Percentiles rank a stretch among this genome's conserved stretches.
phyloP scores from a whole-genome alignment of 2,329 filamentous ascomycete species.

The Trichoderma citrinoviride region DNA sequence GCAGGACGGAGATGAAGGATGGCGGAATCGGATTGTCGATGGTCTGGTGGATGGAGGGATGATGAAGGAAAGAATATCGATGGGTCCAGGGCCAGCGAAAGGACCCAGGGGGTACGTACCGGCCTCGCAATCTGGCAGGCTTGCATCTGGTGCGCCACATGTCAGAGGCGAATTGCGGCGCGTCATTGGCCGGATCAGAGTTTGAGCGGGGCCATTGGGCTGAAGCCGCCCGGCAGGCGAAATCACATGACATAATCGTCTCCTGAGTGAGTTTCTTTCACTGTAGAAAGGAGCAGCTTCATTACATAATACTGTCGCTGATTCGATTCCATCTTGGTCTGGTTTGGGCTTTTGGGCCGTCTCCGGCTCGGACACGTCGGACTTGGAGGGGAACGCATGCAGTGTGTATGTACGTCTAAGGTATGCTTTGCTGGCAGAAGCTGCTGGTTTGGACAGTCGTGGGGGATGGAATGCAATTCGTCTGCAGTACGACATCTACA shows the following conservation, averaged over 20 bases:
- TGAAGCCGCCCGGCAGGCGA: constrained; percentile 10
- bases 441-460: not conserved
- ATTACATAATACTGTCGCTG: constrained; percentile 12
- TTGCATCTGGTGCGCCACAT: constrained; percentile 18
- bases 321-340: not conserved
- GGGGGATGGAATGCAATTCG: not conserved
- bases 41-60: constrained; percentile 14
- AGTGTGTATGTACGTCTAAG: not conserved
- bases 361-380: constrained; percentile 16
- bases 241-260: constrained; percentile 17
- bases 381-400: not conserved
- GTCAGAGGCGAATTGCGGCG: constrained; percentile 3
- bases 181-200: constrained; percentile 17
- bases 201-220: constrained; percentile 13
- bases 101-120: not conserved
- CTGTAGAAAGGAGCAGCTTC: not conserved
- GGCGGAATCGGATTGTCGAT: constrained; percentile 1
- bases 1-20: not conserved
- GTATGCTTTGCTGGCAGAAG: constrained; percentile 20
- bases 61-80: constrained; percentile 18
- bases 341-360: not conserved
- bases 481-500: not conserved
- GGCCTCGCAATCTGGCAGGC: too few species aligned
- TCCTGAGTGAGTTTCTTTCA: not conserved
- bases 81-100: constrained; percentile 3